Percentiles rank a stretch among this genome's conserved stretches.
Evolutionary conservation across 228 moss, liverwort and hornwort species (phyloP).

Genomic region (Sphagnum fallax): DNA sequence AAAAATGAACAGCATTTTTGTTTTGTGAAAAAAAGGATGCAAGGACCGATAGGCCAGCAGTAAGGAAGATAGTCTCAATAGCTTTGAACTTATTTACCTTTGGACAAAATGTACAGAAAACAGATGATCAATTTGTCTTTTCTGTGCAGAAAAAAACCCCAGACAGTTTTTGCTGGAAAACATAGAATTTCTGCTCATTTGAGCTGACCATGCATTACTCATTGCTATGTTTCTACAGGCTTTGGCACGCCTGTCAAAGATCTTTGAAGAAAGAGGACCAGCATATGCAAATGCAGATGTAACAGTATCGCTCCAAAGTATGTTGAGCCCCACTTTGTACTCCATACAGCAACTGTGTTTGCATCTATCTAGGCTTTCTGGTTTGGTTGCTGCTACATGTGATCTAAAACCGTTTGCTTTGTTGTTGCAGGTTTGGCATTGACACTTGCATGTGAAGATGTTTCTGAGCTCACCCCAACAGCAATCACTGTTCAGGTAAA

Average conservation of each 20-base stretch:
- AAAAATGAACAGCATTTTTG: too few relatives aligned
- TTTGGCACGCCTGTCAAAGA: constrained; percentile 26
- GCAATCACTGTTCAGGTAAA: constrained; percentile 34
- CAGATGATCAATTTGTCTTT: too few relatives aligned
- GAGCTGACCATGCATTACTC: too few relatives aligned
- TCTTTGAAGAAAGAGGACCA: constrained; percentile 42
- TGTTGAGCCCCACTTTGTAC: background rate
- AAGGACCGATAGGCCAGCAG: too few relatives aligned
- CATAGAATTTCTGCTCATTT: too few relatives aligned
- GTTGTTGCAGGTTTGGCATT: constrained; percentile 29
- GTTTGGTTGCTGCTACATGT: background rate
- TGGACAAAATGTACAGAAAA: too few relatives aligned
- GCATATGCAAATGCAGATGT: constrained; percentile 59
- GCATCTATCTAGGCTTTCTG: background rate
- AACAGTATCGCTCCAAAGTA: constrained; percentile 66
- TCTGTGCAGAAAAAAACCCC: too few relatives aligned
- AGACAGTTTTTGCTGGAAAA: too few relatives aligned
- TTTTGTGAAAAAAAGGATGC: too few relatives aligned
- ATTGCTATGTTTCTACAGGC: constrained; percentile 15
- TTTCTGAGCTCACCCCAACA: constrained; percentile 33
- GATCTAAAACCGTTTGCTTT: background rate
- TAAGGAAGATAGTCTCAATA: too few relatives aligned
- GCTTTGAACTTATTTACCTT: too few relatives aligned
- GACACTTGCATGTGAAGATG: constrained; percentile 31
- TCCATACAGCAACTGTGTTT: background rate